These are phyloP conservation scores for Yueomyces sinensis DNA, from an alignment of 805 yeast species.

Conservation along the genomic window DNA sequence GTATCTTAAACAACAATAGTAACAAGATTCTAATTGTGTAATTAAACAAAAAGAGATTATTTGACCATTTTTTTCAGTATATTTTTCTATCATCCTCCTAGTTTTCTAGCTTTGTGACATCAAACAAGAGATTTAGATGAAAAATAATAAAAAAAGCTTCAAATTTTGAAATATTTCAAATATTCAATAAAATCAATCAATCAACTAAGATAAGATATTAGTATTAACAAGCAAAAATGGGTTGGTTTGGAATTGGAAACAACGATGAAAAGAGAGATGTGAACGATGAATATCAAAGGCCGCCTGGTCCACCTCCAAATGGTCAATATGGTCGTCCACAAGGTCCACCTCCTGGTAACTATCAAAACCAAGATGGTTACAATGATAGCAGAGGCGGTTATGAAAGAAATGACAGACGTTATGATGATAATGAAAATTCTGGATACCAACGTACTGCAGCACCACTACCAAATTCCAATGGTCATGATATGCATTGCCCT, in stretches of 20 bases:
- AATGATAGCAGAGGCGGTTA: not conserved
- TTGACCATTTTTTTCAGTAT: no score
- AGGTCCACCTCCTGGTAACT: slow-evolving; percentile 5
- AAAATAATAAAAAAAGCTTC: no score
- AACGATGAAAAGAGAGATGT: not conserved
- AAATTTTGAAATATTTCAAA: no score
- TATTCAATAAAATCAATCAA: no score
- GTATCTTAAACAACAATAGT: no score
- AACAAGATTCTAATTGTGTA: no score
- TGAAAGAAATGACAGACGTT: not conserved
- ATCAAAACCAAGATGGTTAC: not conserved
- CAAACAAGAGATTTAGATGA: no score
- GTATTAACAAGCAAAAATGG: no score
- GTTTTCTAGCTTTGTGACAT: no score
- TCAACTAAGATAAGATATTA: no score
- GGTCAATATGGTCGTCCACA: slow-evolving; percentile 6
- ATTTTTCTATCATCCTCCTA: no score
- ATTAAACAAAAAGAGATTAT: no score
- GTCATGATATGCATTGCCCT: slow-evolving; percentile 1
- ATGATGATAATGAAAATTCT: not conserved
- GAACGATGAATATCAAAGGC: slow-evolving; percentile 6
- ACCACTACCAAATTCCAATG: slow-evolving; percentile 1
- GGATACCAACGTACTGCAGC: not conserved
- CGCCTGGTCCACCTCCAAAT: slow-evolving; percentile 10
- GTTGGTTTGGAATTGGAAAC: not conserved